Base-by-base conservation (phyloP, 2,329 filamentous ascomycete species). In the Zelopaecilomyces penicillatus region DNA sequence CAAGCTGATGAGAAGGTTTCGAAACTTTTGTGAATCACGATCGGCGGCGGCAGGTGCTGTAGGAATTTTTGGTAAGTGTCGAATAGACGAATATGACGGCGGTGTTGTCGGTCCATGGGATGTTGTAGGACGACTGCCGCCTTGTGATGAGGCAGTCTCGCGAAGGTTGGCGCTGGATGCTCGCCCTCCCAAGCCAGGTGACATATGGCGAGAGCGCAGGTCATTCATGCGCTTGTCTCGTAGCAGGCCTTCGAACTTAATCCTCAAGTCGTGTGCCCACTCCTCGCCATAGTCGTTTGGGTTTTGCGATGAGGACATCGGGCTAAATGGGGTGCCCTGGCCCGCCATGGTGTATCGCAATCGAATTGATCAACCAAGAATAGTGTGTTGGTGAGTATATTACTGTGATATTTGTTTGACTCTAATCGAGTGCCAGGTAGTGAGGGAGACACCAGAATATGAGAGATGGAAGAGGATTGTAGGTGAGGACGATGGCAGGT, bases 211-310 rank as follows among this genome's bases (percentile, higher is more conserved):
- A 29, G 65, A 60, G 42, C 68, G 66, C 31, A 96, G 74, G 52
- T 90, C 86, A 62, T 87, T 90, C 73, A 95, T 81, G 64, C 89
- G 80, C 71, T 87, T 90, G 46, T 86, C 88, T 63, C 87, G 84
- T 59, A 97, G 75, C 49, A 95, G 71, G 52, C 89, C 84, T 62
- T 95, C 87, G 64, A 96, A 96, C 59, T 88, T 85, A 57, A 84
- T 71, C 42, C 86, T 83, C 57, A 97, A 71, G 48, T 89, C 86
- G 57, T 80, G 76, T 28, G 89, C 87, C 81, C 83, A 87, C 58
- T 78, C 75, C 59, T 89, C 85, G 59, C 83, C 83, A 56, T 79
- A 77, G 5, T 73, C 68, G 34, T 57, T 55, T 37, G 57, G 49
- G 34, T 57, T 55, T 37, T 57, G 49, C 31, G 53, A 50, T 43